Conservation (phyloP, 208 protist genomes). For the Acanthamoeba culbertsoni region DNA sequence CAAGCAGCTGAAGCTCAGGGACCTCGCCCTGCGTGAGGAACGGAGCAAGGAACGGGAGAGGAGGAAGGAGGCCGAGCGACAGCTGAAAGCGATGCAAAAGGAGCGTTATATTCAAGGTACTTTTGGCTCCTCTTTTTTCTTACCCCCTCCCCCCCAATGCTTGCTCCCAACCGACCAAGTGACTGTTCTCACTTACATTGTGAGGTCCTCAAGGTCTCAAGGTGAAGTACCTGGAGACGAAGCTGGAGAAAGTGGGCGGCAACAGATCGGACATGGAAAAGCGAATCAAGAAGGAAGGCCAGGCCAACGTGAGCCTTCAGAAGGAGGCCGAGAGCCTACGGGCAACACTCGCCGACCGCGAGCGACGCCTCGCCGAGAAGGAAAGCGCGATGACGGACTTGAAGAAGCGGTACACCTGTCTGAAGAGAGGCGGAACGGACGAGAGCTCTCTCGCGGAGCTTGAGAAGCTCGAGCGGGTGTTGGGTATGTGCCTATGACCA, state of each 20-base stretch:
- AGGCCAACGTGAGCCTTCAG: neutral
- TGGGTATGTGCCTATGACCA: neutral
- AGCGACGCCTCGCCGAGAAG: neutral
- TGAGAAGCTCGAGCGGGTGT: neutral
- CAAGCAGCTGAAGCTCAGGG: neutral
- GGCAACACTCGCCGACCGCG: neutral
- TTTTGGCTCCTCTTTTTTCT: neutral
- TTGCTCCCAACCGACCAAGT: no score
- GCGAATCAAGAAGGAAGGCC: neutral
- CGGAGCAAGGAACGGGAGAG: neutral
- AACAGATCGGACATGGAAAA: neutral
- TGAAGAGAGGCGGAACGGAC: neutral
- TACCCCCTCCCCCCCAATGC: no score
- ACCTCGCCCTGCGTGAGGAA: neutral
- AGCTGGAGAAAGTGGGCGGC: neutral
- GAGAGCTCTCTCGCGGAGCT: neutral
- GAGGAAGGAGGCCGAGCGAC: neutral
- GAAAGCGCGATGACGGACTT: neutral
- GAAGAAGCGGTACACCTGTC: neutral
- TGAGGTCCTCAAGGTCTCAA: neutral
- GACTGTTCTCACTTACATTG: no score
- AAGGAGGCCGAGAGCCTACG: neutral
- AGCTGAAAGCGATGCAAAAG: neutral
- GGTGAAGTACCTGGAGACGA: conserved; percentile 28
- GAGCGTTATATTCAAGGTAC: conserved; percentile 31